Evolutionary conservation across 2,329 filamentous ascomycete species (phyloP).

Genomic region (Westerdykella sp.): DNA sequence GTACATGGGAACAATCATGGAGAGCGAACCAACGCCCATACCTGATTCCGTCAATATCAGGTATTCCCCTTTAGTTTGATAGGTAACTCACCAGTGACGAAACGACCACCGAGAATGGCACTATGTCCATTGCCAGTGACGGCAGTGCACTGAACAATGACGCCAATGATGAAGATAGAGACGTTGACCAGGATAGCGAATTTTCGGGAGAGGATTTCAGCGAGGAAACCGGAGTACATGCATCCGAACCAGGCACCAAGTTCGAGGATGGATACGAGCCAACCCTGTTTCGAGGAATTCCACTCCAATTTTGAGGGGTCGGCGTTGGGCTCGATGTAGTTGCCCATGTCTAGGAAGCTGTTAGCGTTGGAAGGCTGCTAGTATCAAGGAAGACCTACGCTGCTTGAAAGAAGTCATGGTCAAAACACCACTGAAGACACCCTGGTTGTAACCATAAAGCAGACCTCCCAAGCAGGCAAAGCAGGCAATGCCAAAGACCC

Average conservation of each 20-base stretch:
- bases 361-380: background rate
- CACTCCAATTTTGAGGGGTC: conserved; percentile 22
- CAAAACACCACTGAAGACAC: conserved; percentile 66
- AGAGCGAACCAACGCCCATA: conserved; percentile 63
- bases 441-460: conserved; percentile 67
- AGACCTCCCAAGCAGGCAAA: conserved; percentile 50
- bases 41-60: conserved; percentile 35
- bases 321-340: conserved; percentile 18
- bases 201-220: conserved; percentile 63
- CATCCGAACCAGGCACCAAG: conserved; percentile 73
- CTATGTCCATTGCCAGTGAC: conserved; percentile 48
- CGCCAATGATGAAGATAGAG: conserved; percentile 62
- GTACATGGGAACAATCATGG: conserved; percentile 58
- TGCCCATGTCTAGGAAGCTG: conserved; percentile 37
- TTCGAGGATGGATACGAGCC: conserved; percentile 60
- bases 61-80: background rate
- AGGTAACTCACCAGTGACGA: conserved; percentile 51
- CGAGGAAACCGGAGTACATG: conserved; percentile 63
- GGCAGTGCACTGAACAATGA: conserved; percentile 61
- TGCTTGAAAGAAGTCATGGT: conserved; percentile 44
- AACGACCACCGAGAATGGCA: conserved; percentile 63
- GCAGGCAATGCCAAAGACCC: conserved; percentile 50
- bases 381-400: conserved; percentile 21
- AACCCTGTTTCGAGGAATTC: conserved; percentile 40
- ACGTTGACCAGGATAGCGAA: conserved; percentile 62